Evolutionary conservation across 73 alveolate genomes (phyloP), one percentile per base, ranked within the genome.

Genomic region (Paraurostyla sp.): DNA sequence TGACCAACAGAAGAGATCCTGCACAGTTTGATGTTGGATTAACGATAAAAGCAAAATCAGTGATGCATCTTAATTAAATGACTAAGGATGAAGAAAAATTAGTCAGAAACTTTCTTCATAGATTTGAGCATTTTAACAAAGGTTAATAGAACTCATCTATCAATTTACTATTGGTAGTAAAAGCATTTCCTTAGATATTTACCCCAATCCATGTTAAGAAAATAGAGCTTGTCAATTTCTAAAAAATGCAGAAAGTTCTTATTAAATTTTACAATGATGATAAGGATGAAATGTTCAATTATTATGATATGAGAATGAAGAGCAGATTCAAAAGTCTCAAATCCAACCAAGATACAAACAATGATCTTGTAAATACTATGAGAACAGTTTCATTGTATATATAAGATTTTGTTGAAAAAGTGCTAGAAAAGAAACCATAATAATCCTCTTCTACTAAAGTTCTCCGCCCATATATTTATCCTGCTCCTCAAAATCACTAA

Each of bases 221-320:
- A 45, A 60, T 78, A 1, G 91, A 88, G 43, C 42, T 87, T 25
- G 3, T 87, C 42, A 87, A 87, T 49, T 76, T 75, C 75, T n/a
- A 33, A 27, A 54, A 59, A 32, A 76, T 87, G 73, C 89, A 87
- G 45, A 87, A 46, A 49, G 63, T 54, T 0, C 60, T 87, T 25
- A 87, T 87, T 56, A 50, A 87, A 16, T 87, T 87, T 85, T 80
- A 43, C 75, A 87, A 87, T 76, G 93, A 87, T 38, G 93, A 87
- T 56, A 36, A 73, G 38, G 93, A 87, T 73, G 93, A 87, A 32
- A 50, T 87, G 76, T 87, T 87, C 51, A 76, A 71, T 76, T 87
- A 71, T 42, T 87, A 87, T 58, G 93, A 87, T 43, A 57, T 50
- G 33, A 71, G 83, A 54, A 56, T 52, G 83, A 87, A 54, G 36